Base-by-base conservation (phyloP, 1,284 basidiomycete genomes). In the Melanopsichium pennsylvanicum region DNA sequence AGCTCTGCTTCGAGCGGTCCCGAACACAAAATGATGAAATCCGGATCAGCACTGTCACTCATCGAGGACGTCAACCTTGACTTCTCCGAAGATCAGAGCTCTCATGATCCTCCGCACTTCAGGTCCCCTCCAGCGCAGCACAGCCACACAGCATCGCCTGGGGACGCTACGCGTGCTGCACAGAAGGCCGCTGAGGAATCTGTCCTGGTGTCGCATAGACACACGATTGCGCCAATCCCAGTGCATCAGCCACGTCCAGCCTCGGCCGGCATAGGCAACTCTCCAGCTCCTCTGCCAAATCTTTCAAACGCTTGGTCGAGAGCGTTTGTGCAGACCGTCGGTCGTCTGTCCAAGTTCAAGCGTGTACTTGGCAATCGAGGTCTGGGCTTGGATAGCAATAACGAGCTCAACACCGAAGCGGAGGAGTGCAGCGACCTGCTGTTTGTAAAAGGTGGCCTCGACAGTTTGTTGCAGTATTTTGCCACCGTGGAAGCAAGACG, bases 301-400 rank as follows among this genome's bases (percentile, higher is more conserved):
- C 39, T 69, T 5, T 45, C 70, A 10, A 88, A 84, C 70, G 84
- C 88, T 0, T 83, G 91, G 22, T 90, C 89, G 0, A 85, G 89
- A 4, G 90, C 86, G 11, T 86, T 92, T 42, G 89, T 90, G 36
- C 90, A 88, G 81, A 91, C 90, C 1, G 88, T 91, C 42, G 89
- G 90, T 2, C 86, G 88, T 4, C 82, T 92, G 13, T 90, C 91
- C 8, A 84, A 89, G n/a, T 91, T 90, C 88, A 89, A 86, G 69
- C 86, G 90, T 3, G 89, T 89, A 12, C 78, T 91, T 38, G 55
- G 50, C 16, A 60, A 25, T 23, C 67, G 54, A 8, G 54, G 57
- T 27, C 29, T 61, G 5, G 52, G 48, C 43, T 25, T 51, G 19
- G 56, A 74, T 21, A 36, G 39, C 2, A 18, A 44, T 27, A 18